Conservation (phyloP, 495 filamentous ascomycete genomes). For the Lasiosphaeria hispida region DNA sequence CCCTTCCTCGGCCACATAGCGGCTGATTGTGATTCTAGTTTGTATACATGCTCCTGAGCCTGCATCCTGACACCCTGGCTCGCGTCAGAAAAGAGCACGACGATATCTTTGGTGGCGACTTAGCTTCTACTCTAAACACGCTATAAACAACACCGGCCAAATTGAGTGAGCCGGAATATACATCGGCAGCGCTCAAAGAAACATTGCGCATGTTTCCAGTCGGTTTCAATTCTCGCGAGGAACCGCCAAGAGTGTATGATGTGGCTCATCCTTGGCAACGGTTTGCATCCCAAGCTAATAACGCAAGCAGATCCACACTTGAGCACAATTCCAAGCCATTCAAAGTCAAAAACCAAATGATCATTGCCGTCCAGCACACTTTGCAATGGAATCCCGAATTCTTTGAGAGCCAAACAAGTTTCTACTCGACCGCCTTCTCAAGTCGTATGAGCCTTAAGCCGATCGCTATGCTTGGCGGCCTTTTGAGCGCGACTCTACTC, state of each 20-base stretch:
- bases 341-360: too few relatives aligned
- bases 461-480: too few relatives aligned
- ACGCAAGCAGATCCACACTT: too few relatives aligned
- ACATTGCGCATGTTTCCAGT: conserved; percentile 6
- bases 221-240: not conserved
- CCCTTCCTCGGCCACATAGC: not conserved
- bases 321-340: too few relatives aligned
- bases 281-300: too few relatives aligned
- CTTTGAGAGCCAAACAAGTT: too few relatives aligned
- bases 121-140: not conserved
- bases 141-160: not conserved
- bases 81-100: conserved; percentile 2
- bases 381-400: too few relatives aligned
- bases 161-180: not conserved
- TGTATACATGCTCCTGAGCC: conserved; percentile 1
- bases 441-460: too few relatives aligned
- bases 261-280: too few relatives aligned
- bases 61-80: not conserved
- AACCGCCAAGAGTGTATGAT: not conserved
- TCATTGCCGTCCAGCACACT: too few relatives aligned
- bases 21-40: not conserved
- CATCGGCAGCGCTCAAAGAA: conserved; percentile 7
- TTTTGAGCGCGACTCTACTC: too few relatives aligned
- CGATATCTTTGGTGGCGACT: not conserved
- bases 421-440: too few relatives aligned